Percentiles rank a stretch among this genome's conserved stretches.
Evolutionary conservation across 805 yeast species (phyloP).

Genomic region (Zygotorulaspora sp.): DNA sequence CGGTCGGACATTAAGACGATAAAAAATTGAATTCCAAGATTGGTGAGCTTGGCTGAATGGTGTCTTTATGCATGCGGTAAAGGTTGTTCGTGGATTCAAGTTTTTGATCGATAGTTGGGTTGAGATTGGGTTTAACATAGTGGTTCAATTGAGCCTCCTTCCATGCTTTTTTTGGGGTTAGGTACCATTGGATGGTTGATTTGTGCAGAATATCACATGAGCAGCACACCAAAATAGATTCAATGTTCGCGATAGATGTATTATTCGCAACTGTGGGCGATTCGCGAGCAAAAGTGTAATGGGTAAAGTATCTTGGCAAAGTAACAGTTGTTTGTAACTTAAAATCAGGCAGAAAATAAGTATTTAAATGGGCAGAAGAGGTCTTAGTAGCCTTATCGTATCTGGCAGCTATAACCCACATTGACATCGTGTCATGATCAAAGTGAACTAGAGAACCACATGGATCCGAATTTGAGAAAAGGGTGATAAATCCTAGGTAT

Average conservation of each 20-base stretch:
- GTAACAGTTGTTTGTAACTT: constrained; percentile 4
- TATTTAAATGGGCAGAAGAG: constrained; percentile 7
- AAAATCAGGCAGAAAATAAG: constrained; percentile 7
- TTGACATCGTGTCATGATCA: constrained; percentile 4
- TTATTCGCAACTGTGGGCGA: constrained; percentile 1
- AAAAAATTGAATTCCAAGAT: no score
- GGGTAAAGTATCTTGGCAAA: constrained; percentile 11
- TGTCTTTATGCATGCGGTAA: no score
- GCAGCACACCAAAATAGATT: constrained; percentile 3
- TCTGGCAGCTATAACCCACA: constrained; percentile 11
- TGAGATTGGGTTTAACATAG: neutral
- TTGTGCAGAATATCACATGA: constrained; percentile 9
- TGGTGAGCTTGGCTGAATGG: neutral
- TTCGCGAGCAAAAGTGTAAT: constrained; percentile 6
- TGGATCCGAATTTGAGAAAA: constrained; percentile 4
- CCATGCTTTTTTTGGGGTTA: constrained; percentile 9
- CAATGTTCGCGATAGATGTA: neutral
- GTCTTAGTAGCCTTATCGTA: constrained; percentile 11
- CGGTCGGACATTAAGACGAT: no score
- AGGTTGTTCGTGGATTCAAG: no score
- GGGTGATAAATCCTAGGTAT: constrained; percentile 15
- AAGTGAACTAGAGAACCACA: constrained; percentile 5
- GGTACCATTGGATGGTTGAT: constrained; percentile 6
- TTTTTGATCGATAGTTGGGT: neutral
- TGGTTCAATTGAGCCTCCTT: constrained; percentile 4